Percentiles rank a stretch among this genome's conserved stretches.
Conservation (phyloP, 116 monocot genomes). For the Trichopus zeylanicus region DNA sequence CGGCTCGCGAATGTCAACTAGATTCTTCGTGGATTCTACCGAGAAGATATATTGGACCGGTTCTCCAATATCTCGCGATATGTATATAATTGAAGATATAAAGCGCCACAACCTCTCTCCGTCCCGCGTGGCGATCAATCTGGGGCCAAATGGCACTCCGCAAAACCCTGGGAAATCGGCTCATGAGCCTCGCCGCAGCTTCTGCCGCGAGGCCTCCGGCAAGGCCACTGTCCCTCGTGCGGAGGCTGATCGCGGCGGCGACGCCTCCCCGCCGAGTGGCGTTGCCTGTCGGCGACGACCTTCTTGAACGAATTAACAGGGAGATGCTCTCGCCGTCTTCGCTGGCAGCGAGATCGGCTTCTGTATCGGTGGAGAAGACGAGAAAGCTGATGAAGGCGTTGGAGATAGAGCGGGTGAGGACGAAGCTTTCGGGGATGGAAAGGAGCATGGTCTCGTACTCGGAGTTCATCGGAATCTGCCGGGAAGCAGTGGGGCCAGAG, state of each 20-base stretch:
- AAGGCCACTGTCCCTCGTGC: neutral
- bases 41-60: too few species aligned
- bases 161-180: neutral
- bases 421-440: neutral
- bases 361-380: neutral
- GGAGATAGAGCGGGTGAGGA: neutral
- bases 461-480: conserved; percentile 11
- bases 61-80: too few species aligned
- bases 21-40: too few species aligned
- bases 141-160: neutral
- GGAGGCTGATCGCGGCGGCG: neutral
- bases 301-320: too few species aligned
- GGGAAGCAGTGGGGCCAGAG: conserved; percentile 10
- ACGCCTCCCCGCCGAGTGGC: neutral
- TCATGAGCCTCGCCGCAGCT: neutral
- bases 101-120: too few species aligned
- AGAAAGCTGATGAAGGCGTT: neutral
- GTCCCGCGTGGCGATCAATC: too few species aligned
- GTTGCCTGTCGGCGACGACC: neutral
- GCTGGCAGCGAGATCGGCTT: neutral
- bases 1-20: too few species aligned
- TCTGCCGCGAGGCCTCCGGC: neutral
- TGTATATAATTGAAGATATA: too few species aligned
- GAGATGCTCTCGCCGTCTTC: neutral
- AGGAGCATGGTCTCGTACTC: neutral